phyloP scores from a whole-genome alignment of 2,329 filamentous ascomycete genomes.

The Cordyceps cateniannulata region DNA sequence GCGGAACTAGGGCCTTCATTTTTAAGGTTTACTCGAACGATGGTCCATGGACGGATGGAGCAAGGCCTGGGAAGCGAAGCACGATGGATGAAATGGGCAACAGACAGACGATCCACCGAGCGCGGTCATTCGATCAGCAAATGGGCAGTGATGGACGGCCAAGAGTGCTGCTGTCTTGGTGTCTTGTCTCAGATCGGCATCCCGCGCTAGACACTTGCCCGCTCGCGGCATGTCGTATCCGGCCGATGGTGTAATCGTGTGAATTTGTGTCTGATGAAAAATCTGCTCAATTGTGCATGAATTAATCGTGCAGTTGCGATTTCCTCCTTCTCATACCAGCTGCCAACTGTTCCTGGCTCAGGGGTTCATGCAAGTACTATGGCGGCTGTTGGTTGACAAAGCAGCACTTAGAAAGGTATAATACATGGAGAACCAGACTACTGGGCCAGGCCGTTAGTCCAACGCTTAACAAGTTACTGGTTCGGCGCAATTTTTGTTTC shows the following conservation, averaged over 20 bases:
- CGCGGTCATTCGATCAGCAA: background rate
- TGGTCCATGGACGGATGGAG: background rate
- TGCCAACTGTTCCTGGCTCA: too few species aligned
- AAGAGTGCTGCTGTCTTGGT: too few species aligned
- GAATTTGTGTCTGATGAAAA: background rate
- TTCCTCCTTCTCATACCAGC: too few species aligned
- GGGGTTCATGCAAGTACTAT: too few species aligned
- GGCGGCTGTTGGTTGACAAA: too few species aligned
- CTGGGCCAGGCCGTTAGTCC: too few species aligned
- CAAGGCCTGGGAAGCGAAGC: background rate
- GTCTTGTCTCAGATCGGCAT: background rate
- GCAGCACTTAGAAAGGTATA: too few species aligned
- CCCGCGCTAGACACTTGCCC: background rate
- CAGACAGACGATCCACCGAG: background rate
- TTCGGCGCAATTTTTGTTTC: too few species aligned
- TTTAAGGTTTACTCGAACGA: constrained; percentile 8
- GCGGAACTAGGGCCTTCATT: background rate
- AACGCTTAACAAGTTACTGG: too few species aligned
- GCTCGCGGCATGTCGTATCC: background rate
- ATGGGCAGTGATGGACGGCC: background rate
- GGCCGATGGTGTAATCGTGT: background rate
- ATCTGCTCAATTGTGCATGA: background rate
- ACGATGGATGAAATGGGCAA: background rate
- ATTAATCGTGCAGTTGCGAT: background rate
- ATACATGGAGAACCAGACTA: too few species aligned